phyloP scores from a whole-genome alignment of 139 green algal genomes.

The Zygnema circumcarinatum region DNA sequence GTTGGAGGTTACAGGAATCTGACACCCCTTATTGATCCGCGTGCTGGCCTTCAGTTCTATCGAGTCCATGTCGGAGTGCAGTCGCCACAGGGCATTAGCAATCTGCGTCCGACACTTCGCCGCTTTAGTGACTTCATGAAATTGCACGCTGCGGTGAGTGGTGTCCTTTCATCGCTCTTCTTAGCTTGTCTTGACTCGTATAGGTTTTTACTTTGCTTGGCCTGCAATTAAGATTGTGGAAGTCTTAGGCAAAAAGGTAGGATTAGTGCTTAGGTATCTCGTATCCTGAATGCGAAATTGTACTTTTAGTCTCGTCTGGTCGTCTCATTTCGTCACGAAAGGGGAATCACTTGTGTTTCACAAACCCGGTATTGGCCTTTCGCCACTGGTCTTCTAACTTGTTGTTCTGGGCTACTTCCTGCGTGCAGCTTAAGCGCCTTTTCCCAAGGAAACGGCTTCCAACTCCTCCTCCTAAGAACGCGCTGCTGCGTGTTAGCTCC shows the following conservation, averaged over 20 bases:
- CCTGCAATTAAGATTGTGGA: neutral
- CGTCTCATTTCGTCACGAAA: too few species aligned
- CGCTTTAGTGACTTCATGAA: conserved; percentile 56
- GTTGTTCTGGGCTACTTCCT: too few species aligned
- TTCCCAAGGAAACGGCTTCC: conserved; percentile 43
- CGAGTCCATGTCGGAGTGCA: conserved; percentile 44
- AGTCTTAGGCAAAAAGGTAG: too few species aligned
- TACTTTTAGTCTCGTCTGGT: neutral
- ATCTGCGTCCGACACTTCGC: conserved; percentile 3
- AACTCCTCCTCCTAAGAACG: conserved; percentile 38
- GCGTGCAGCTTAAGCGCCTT: conserved; percentile 25
- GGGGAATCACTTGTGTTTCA: too few species aligned
- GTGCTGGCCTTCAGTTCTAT: conserved; percentile 8
- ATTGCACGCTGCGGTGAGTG: conserved; percentile 36
- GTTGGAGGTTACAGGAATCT: neutral
- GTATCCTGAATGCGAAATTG: neutral
- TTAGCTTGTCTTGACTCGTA: neutral
- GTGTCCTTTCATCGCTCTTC: conserved; percentile 5
- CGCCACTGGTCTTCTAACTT: too few species aligned
- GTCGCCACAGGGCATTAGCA: conserved; percentile 30
- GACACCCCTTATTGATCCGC: neutral
- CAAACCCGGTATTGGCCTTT: too few species aligned
- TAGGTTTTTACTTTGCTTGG: neutral
- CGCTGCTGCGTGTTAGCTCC: conserved; percentile 24
- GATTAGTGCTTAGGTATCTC: neutral